Evolutionary conservation across 805 yeast genomes (phyloP).

Genomic region (Tetrapisispora namnaoensis): DNA sequence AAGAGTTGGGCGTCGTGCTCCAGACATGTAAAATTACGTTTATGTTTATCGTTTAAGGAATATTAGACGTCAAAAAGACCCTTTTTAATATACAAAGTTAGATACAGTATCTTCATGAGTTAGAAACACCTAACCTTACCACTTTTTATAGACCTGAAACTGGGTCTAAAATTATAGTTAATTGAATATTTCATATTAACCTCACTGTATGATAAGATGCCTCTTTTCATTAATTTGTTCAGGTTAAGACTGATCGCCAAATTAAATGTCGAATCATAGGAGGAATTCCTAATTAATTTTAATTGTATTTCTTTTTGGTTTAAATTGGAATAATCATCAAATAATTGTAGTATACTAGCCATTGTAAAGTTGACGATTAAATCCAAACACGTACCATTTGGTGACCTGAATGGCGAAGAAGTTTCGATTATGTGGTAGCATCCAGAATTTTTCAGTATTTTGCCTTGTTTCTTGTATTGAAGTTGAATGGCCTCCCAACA

Average conservation of each 20-base stretch:
- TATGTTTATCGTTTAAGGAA: too few species aligned
- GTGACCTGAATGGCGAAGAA: neutral
- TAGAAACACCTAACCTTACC: neutral
- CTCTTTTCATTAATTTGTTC: neutral
- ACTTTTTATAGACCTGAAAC: neutral
- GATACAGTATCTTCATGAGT: neutral
- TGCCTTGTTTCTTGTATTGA: neutral
- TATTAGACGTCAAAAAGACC: too few species aligned
- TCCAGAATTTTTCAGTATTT: neutral
- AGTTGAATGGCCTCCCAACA: neutral
- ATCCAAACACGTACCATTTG: neutral
- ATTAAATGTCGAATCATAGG: too few species aligned
- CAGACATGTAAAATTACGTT: too few species aligned
- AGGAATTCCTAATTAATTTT: neutral
- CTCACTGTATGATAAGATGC: neutral
- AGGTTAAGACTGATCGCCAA: neutral
- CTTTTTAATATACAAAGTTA: too few species aligned
- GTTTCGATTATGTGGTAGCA: neutral
- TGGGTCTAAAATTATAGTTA: neutral
- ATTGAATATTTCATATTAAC: neutral
- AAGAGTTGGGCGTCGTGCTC: too few species aligned
- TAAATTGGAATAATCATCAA: neutral
- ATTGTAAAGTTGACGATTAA: neutral
- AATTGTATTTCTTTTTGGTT: neutral
- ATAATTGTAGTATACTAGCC: constrained; percentile 1